A percentile compares a stretch with the other conserved stretches of the same genome.
phyloP scores from a whole-genome alignment of 352 stramenopile genomes.

The Phytophthora chlamydospora region DNA sequence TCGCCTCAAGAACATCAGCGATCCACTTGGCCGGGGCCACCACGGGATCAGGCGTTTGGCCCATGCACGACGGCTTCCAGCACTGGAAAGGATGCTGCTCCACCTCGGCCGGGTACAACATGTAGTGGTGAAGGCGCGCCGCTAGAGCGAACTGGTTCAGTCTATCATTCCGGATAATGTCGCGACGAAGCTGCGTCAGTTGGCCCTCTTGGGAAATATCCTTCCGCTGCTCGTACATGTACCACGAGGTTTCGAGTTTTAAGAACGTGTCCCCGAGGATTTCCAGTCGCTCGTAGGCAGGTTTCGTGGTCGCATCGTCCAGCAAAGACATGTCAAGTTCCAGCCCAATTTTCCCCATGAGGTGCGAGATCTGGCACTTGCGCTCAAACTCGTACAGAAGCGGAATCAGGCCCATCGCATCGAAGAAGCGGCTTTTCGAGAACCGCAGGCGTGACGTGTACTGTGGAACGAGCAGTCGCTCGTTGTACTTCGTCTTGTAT shows the following conservation, averaged over 20 bases:
- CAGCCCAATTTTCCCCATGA: constrained; percentile 81
- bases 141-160: constrained; percentile 76
- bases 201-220: constrained; percentile 78
- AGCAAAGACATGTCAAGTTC: constrained; percentile 79
- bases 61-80: constrained; percentile 91
- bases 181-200: constrained; percentile 73
- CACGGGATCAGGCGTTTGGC: constrained; percentile 72
- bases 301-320: constrained; percentile 85
- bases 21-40: constrained; percentile 86
- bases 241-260: constrained; percentile 89
- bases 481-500: constrained; percentile 73
- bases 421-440: constrained; percentile 75
- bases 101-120: constrained; percentile 77
- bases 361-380: constrained; percentile 87
- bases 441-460: constrained; percentile 70
- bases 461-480: constrained; percentile 75
- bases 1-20: constrained; percentile 83
- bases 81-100: constrained; percentile 85
- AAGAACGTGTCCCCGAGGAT: constrained; percentile 86
- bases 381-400: constrained; percentile 89
- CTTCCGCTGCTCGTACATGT: constrained; percentile 74
- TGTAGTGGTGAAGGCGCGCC: constrained; percentile 73
- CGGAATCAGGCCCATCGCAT: constrained; percentile 83
- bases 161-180: constrained; percentile 89
- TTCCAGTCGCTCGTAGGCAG: constrained; percentile 82